Evolutionary conservation across 768 basidiomycete species (phyloP), one percentile per base, ranked within the genome.

Genomic region (Russula sp.): DNA sequence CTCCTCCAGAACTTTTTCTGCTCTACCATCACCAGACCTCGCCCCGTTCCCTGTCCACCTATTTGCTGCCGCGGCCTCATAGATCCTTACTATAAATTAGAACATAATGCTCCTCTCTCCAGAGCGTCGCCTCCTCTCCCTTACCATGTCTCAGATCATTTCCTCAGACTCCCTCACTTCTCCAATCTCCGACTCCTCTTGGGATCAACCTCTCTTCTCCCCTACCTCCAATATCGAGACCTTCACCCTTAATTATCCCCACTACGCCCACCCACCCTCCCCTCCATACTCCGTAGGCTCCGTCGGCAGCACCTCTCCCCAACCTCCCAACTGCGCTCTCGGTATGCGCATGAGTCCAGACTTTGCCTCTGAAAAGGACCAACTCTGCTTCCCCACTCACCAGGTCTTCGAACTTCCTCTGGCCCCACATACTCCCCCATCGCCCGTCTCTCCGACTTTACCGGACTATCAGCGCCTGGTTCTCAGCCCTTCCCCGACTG

Each of bases 331-430:
- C 79, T 76, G 76, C 55, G 77, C 82, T 70, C 82, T 86, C 77
- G 82, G 80, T 73, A 78, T 80, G 64, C 79, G 79, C 66, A 75
- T 77, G 71, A 77, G 77, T 65, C 79, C 82, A 5, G 83, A 83
- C 66, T 67, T 63, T 13, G 67, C 60, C 30, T 74, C 77, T 20
- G 81, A 83, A 26, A 72, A 76, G 61, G 79, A 82, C 59, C 80
- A 76, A 61, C 75, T 83, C 48, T 90, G 87, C 71, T 73, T 90
- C 16, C 81, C 88, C 38, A 90, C 88, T 18, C 83, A 84, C 73
- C 85, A 90, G 76, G 79, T 90, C 69, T 90, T 90, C 74, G 87
- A 89, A 73, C 79, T 86, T 65, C 75, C 79, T 58, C 74, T 79
- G 4, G 59, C 71, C 16, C 68, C 73, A 36, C 67, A 71, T 36